Conservation (phyloP, 768 basidiomycete genomes). For the Leccinum imitatum region DNA sequence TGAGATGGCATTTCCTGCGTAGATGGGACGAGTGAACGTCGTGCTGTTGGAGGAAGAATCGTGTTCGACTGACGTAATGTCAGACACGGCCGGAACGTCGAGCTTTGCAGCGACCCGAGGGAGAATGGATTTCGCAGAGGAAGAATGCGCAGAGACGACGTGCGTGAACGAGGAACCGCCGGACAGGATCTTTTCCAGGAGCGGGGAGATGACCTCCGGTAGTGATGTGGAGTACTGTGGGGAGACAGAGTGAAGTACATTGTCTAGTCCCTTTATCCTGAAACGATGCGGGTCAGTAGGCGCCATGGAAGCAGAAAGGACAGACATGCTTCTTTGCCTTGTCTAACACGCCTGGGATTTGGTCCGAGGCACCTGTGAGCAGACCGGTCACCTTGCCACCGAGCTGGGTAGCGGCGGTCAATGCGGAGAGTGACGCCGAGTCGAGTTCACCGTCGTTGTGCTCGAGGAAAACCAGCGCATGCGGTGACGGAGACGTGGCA, state of each 20-base stretch:
- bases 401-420: constrained; percentile 85
- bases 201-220: constrained; percentile 79
- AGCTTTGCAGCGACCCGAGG: constrained; percentile 89
- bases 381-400: constrained; percentile 85
- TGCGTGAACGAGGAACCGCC: constrained; percentile 75
- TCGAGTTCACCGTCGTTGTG: constrained; percentile 82
- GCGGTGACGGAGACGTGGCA: constrained; percentile 59
- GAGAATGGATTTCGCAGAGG: constrained; percentile 87
- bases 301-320: constrained; percentile 8
- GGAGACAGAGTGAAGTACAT: constrained; percentile 69
- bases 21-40: constrained; percentile 91
- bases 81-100: constrained; percentile 89
- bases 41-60: constrained; percentile 69
- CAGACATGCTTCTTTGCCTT: constrained; percentile 73
- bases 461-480: constrained; percentile 87
- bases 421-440: constrained; percentile 81
- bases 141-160: constrained; percentile 88
- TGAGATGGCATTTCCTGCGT: constrained; percentile 96
- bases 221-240: constrained; percentile 65
- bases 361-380: constrained; percentile 65
- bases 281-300: constrained; percentile 7
- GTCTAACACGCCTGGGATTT: constrained; percentile 64
- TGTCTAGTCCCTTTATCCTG: constrained; percentile 68
- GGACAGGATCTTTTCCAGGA: constrained; percentile 74
- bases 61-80: constrained; percentile 81